Evolutionary conservation across 805 yeast genomes (phyloP), one percentile per base, ranked within the genome.

Genomic region (Wickerhamomyces bisporus): DNA sequence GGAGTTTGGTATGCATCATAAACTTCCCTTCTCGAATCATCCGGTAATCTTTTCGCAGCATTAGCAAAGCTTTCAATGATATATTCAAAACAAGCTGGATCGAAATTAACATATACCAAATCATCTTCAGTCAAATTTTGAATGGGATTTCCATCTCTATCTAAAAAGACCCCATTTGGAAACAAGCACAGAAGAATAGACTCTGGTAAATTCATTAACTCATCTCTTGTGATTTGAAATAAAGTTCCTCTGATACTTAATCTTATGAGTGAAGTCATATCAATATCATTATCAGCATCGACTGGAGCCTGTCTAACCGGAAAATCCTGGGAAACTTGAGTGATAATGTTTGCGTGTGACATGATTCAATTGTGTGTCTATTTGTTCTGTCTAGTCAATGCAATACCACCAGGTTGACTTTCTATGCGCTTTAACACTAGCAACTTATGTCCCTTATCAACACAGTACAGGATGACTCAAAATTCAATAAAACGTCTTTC

Each of bases 171-270:
- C 30, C 97, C 96, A 48, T 85, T 86, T 13, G 96, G 96, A 54
- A 87, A 86, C 17, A 93, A 65, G 51, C 96, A 86, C 38, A 89
- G 73, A 41, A 93, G 65, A 18, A 93, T 77, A 43, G 89, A 79
- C 57, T 93, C 98, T 1, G 98, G 98, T 24, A 93, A 66, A 36
- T 87, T 79, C 86, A 89, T 81, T 48, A 93, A 71, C 57, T 87
- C 96, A 50, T 86, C 95, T 44, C 96, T 71, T 5, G 94, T 79
- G 34, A 93, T 80, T 35, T 78, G 76, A 60, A 89, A 87, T 44
- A 70, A 64, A 14, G 62, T 63, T 15, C 94, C 96, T 35, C 96
- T 75, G 38, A 91, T 73, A 53, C 86, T 80, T 62, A 91, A 69
- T 53, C 77, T 80, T 39, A 91, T 85, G 43, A 78, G 72, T 6